Percentiles rank a stretch among this genome's conserved stretches.
Evolutionary conservation across 139 green algal species (phyloP).

Genomic region (Axilococcus clingmanii): DNA sequence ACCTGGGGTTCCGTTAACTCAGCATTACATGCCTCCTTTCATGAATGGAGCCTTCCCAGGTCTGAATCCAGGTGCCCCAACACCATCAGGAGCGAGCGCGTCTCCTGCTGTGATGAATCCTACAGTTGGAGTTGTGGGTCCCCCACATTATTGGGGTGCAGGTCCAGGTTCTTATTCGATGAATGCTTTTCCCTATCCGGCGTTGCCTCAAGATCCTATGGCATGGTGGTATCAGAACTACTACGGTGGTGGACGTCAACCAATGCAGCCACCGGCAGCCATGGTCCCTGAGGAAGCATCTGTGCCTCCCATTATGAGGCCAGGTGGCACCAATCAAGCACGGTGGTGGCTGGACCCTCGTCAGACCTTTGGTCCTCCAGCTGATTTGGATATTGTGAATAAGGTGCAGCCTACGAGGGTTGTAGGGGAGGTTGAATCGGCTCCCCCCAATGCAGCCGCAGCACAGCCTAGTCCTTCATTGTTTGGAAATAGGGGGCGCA

Average conservation of each 20-base stretch:
- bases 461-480: background rate
- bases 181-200: background rate
- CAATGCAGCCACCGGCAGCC: slow-evolving; percentile 5
- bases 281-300: slow-evolving; percentile 6
- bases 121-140: background rate
- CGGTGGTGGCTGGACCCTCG: slow-evolving; percentile 23
- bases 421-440: slow-evolving; percentile 18
- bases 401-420: background rate
- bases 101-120: background rate
- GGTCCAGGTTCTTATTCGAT: background rate
- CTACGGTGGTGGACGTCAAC: slow-evolving; percentile 5
- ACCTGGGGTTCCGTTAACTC: too few relatives aligned
- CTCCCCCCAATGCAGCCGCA: slow-evolving; percentile 1
- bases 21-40: background rate
- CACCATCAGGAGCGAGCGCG: slow-evolving; percentile 7
- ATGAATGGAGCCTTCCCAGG: background rate
- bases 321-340: background rate
- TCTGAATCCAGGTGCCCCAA: background rate
- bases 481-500: background rate
- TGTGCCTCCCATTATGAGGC: slow-evolving; percentile 3
- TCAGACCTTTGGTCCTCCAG: slow-evolving; percentile 16
- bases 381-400: slow-evolving; percentile 1
- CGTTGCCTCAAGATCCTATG: slow-evolving; percentile 12
- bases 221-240: slow-evolving; percentile 28
- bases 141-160: background rate